These are phyloP conservation scores for Fonsecaea erecta DNA, from an alignment of 2,329 filamentous ascomycete species.

Conservation along the genomic window DNA sequence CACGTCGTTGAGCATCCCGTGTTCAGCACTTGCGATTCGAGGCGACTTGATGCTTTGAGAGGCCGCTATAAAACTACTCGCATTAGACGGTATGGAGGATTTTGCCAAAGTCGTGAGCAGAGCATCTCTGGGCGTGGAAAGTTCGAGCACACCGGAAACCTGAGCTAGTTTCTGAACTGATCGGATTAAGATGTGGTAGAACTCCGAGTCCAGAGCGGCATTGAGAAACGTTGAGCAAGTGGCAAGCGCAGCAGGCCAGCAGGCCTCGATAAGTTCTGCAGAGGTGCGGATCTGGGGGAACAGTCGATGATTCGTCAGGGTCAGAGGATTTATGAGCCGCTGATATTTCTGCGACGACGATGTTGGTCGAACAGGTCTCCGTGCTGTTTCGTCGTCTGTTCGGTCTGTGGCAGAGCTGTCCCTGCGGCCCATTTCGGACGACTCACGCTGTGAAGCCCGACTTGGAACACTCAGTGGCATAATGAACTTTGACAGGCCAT, in stretches of 20 bases:
- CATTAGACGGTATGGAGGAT: conserved; percentile 84
- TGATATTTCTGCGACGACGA: conserved; percentile 62
- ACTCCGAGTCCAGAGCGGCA: conserved; percentile 87
- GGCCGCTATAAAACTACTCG: conserved; percentile 30
- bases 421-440: conserved; percentile 25
- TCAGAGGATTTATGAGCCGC: conserved; percentile 81
- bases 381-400: conserved; percentile 23
- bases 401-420: conserved; percentile 37
- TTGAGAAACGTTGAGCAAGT: conserved; percentile 96
- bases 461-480: conserved; percentile 88
- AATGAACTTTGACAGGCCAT: conserved; percentile 90
- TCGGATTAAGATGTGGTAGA: conserved; percentile 88
- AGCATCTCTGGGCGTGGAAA: conserved; percentile 86
- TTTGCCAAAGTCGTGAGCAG: conserved; percentile 94
- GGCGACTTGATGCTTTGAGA: conserved; percentile 21
- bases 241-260: conserved; percentile 93
- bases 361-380: conserved; percentile 13
- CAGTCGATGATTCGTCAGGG: conserved; percentile 72
- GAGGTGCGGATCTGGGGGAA: conserved; percentile 74
- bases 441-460: conserved; percentile 32
- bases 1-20: conserved; percentile 10
- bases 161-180: conserved; percentile 96
- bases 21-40: conserved; percentile 13
- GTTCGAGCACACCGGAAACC: conserved; percentile 83
- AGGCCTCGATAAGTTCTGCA: conserved; percentile 82